Conservation (phyloP, 305 asterid genomes). For the Striga hermonthica region DNA sequence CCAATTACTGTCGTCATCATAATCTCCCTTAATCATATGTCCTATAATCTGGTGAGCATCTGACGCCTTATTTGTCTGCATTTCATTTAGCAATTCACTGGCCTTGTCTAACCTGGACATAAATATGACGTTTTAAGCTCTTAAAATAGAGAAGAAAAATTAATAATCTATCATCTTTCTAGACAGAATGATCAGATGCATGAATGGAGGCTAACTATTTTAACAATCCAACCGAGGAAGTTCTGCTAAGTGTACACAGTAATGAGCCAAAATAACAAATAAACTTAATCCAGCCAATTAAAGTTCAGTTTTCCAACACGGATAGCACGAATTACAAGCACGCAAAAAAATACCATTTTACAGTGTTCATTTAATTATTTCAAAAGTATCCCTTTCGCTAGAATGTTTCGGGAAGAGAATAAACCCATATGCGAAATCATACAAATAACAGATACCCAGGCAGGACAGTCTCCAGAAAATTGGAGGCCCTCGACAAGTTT, state of each 20-base stretch:
- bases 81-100: slow-evolving; percentile 65
- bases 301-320: slow-evolving; percentile 23
- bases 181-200: slow-evolving; percentile 13
- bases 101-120: slow-evolving; percentile 71
- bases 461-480: too few relatives aligned
- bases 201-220: slow-evolving; percentile 7
- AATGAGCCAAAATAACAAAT: slow-evolving; percentile 8
- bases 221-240: slow-evolving; percentile 22
- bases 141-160: slow-evolving; percentile 17
- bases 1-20: slow-evolving; percentile 81
- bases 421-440: neutral
- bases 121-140: slow-evolving; percentile 32
- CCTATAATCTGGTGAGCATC: slow-evolving; percentile 88
- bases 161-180: neutral
- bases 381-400: slow-evolving; percentile 9
- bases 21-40: slow-evolving; percentile 88
- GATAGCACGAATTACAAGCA: slow-evolving; percentile 23
- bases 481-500: too few relatives aligned
- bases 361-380: neutral
- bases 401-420: neutral
- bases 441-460: neutral
- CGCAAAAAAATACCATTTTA: neutral
- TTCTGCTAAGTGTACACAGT: neutral
- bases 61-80: slow-evolving; percentile 64
- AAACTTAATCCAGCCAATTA: slow-evolving; percentile 25